These are phyloP conservation scores for Akanthomyces muscarius DNA, from an alignment of 2,329 filamentous ascomycete genomes.

Conservation along the genomic window DNA sequence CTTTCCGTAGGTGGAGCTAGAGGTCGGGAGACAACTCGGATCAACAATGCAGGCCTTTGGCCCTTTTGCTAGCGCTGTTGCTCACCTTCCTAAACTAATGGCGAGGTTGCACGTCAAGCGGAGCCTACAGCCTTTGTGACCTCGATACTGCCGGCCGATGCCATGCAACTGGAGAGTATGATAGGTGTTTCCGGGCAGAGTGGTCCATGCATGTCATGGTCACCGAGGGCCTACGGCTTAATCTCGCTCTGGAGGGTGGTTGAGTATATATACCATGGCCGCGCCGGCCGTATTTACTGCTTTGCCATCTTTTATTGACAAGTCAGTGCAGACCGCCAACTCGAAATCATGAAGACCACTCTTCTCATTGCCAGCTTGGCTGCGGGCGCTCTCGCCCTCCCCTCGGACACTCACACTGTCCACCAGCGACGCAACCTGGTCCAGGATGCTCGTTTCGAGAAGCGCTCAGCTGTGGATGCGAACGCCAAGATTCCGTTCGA, in stretches of 20 bases:
- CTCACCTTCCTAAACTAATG: slow-evolving; percentile 15
- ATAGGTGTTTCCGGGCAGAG: not conserved
- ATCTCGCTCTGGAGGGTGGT: too few relatives aligned
- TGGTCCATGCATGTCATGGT: not conserved
- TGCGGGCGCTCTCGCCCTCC: slow-evolving; percentile 20
- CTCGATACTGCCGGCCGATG: not conserved
- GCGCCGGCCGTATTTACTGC: not conserved
- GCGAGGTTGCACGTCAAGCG: slow-evolving; percentile 1
- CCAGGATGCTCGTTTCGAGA: slow-evolving; percentile 24
- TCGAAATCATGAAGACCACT: slow-evolving; percentile 22
- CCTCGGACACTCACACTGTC: slow-evolving; percentile 26
- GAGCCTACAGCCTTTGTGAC: not conserved
- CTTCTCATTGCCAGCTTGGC: slow-evolving; percentile 22
- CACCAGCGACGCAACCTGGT: slow-evolving; percentile 29
- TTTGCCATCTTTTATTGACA: not conserved
- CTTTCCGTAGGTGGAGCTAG: not conserved
- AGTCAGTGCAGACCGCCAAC: not conserved
- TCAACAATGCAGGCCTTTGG: slow-evolving; percentile 7
- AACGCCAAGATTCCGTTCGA: slow-evolving; percentile 32
- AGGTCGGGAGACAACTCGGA: not conserved
- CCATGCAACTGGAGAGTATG: not conserved
- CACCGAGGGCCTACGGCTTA: not conserved
- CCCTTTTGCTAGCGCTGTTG: slow-evolving; percentile 10
- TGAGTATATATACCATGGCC: slow-evolving; percentile 4
- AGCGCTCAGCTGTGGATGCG: slow-evolving; percentile 21